Percentiles rank a stretch among this genome's conserved stretches.
phyloP scores from a whole-genome alignment of 441 rosid species.

The Raphanus hybrid region DNA sequence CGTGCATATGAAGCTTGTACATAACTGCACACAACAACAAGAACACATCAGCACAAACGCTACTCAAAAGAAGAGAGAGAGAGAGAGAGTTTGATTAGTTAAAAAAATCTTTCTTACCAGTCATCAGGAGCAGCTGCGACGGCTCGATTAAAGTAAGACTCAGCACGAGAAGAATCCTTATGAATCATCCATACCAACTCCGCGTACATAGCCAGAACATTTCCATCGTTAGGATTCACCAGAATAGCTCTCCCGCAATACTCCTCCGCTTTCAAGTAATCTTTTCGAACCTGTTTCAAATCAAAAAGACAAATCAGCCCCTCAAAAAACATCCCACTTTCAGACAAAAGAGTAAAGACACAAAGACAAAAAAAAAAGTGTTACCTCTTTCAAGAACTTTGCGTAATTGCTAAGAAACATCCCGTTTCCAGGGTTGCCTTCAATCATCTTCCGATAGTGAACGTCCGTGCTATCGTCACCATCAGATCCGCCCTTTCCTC shows the following conservation, averaged over 20 bases:
- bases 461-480: constrained; percentile 46
- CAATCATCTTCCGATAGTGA: constrained; percentile 77
- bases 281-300: constrained; percentile 61
- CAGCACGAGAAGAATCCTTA: constrained; percentile 75
- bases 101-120: constrained; percentile 50
- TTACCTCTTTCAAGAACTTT: constrained; percentile 80
- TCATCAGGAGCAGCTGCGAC: constrained; percentile 79
- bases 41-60: background rate
- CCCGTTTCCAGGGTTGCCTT: constrained; percentile 74
- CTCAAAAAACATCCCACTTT: background rate
- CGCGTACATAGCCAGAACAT: constrained; percentile 77
- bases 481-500: constrained; percentile 13
- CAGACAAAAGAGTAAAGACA: background rate
- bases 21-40: constrained; percentile 52
- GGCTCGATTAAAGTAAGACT: constrained; percentile 75
- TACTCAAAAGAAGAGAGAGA: background rate
- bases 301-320: constrained; percentile 3
- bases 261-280: constrained; percentile 73
- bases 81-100: constrained; percentile 8
- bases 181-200: constrained; percentile 79
- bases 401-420: constrained; percentile 81
- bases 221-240: constrained; percentile 65
- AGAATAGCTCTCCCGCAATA: constrained; percentile 81
- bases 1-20: constrained; percentile 85
- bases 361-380: background rate